phyloP scores from a whole-genome alignment of 2,329 filamentous ascomycete species.

The Hymenoscyphus albidus region DNA sequence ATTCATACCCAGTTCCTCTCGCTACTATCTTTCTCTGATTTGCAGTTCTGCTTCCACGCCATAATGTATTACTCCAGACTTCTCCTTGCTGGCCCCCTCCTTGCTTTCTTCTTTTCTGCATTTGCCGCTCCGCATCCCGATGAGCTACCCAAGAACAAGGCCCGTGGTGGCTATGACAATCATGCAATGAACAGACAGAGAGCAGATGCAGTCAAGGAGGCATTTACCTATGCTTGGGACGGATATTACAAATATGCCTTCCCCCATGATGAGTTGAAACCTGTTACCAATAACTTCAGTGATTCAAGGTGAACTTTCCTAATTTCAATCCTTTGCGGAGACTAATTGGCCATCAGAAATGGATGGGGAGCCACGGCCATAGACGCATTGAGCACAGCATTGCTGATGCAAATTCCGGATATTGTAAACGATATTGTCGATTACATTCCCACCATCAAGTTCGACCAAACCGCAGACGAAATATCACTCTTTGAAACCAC shows the following conservation, averaged over 20 bases:
- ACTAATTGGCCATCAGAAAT: slow-evolving; percentile 50
- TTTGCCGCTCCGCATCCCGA: slow-evolving; percentile 23
- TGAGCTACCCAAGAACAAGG: slow-evolving; percentile 14
- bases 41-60: background rate
- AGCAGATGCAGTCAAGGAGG: slow-evolving; percentile 60
- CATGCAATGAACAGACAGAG: slow-evolving; percentile 33
- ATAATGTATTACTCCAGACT: slow-evolving; percentile 25
- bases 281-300: slow-evolving; percentile 59
- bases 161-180: slow-evolving; percentile 21
- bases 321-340: slow-evolving; percentile 6
- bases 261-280: slow-evolving; percentile 70
- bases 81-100: slow-evolving; percentile 15
- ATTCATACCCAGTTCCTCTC: background rate
- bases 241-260: slow-evolving; percentile 73
- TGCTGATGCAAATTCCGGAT: slow-evolving; percentile 67
- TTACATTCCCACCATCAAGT: slow-evolving; percentile 68
- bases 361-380: slow-evolving; percentile 82
- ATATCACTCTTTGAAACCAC: slow-evolving; percentile 88
- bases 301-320: slow-evolving; percentile 60
- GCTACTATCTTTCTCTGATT: background rate
- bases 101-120: slow-evolving; percentile 18
- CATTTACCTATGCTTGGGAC: slow-evolving; percentile 67
- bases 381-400: slow-evolving; percentile 74
- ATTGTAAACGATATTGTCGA: slow-evolving; percentile 69
- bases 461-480: slow-evolving; percentile 51